Evolutionary conservation across 2,329 filamentous ascomycete genomes (phyloP).

Genomic region (Delphinella strobiligena): DNA sequence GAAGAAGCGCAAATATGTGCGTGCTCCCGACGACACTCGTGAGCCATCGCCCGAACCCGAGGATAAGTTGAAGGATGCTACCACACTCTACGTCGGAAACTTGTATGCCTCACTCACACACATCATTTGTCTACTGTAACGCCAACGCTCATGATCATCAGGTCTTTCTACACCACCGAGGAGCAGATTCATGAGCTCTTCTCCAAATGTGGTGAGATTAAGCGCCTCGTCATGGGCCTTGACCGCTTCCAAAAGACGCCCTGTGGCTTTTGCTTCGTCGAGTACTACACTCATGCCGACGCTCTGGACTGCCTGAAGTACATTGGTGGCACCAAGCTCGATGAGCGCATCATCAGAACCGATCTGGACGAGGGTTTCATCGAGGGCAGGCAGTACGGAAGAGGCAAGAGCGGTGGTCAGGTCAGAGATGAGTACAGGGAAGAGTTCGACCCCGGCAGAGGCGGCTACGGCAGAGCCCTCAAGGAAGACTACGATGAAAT

Average conservation of each 20-base stretch:
- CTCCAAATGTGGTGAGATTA: slow-evolving; percentile 76
- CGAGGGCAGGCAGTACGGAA: slow-evolving; percentile 87
- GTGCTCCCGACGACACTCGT: slow-evolving; percentile 41
- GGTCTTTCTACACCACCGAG: slow-evolving; percentile 95
- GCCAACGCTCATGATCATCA: slow-evolving; percentile 23
- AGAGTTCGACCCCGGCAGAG: slow-evolving; percentile 71
- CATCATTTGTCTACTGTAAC: neutral
- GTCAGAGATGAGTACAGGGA: slow-evolving; percentile 96
- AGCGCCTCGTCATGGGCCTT: slow-evolving; percentile 93
- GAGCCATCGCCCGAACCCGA: slow-evolving; percentile 47
- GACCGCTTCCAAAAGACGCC: slow-evolving; percentile 96
- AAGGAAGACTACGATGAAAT: slow-evolving; percentile 8
- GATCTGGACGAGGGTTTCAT: slow-evolving; percentile 93
- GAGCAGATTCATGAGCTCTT: slow-evolving; percentile 84
- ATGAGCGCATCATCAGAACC: slow-evolving; percentile 91
- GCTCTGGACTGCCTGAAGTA: slow-evolving; percentile 98
- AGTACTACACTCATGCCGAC: slow-evolving; percentile 97
- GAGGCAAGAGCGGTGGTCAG: slow-evolving; percentile 91
- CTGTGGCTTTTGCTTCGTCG: slow-evolving; percentile 98
- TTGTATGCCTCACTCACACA: slow-evolving; percentile 45
- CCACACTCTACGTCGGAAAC: slow-evolving; percentile 96
- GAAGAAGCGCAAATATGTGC: slow-evolving; percentile 51
- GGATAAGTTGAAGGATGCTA: slow-evolving; percentile 74
- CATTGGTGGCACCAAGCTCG: slow-evolving; percentile 92
- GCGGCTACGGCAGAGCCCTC: slow-evolving; percentile 8